These are phyloP conservation scores for Fusarium bulbicola DNA, from an alignment of 2,329 filamentous ascomycete species.

Conservation along the genomic window DNA sequence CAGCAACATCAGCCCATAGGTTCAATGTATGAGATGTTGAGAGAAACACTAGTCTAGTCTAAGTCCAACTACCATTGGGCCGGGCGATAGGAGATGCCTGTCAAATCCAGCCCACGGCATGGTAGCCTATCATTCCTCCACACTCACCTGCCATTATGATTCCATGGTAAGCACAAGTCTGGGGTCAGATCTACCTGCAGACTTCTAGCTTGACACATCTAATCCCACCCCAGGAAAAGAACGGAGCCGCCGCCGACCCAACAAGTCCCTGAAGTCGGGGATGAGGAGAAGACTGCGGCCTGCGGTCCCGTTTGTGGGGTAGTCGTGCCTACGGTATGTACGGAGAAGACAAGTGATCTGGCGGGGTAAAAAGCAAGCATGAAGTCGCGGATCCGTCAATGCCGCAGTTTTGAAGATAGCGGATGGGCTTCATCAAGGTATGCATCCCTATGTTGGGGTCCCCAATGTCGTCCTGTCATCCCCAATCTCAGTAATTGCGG, in stretches of 20 bases:
- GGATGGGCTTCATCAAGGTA: conserved; percentile 2
- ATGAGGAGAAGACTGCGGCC: conserved; percentile 32
- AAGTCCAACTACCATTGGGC: not conserved
- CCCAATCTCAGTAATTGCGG: conserved; percentile 36
- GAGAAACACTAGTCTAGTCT: not conserved
- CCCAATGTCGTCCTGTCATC: not conserved
- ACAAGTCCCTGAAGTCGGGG: conserved; percentile 25
- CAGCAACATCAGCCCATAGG: conserved; percentile 5
- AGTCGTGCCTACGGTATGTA: conserved; percentile 17
- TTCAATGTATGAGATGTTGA: not conserved
- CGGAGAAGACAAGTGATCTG: conserved; percentile 21
- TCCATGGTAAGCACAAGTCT: conserved; percentile 17
- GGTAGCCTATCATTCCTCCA: conserved; percentile 2
- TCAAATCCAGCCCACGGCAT: not conserved
- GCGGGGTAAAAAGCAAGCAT: conserved; percentile 34
- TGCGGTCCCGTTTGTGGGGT: conserved; percentile 38
- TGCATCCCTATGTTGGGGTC: conserved; percentile 4
- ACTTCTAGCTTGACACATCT: conserved; percentile 10
- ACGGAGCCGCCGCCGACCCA: conserved; percentile 27
- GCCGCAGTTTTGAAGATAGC: not conserved
- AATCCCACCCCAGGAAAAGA: conserved; percentile 16
- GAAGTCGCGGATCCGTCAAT: conserved; percentile 32
- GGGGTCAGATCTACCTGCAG: conserved; percentile 33
- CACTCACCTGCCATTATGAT: conserved; percentile 4
- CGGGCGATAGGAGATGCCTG: conserved; percentile 7